Evolutionary conservation across 2,329 filamentous ascomycete genomes (phyloP), one percentile per base, ranked within the genome.

Genomic region (Cercospora janseana): DNA sequence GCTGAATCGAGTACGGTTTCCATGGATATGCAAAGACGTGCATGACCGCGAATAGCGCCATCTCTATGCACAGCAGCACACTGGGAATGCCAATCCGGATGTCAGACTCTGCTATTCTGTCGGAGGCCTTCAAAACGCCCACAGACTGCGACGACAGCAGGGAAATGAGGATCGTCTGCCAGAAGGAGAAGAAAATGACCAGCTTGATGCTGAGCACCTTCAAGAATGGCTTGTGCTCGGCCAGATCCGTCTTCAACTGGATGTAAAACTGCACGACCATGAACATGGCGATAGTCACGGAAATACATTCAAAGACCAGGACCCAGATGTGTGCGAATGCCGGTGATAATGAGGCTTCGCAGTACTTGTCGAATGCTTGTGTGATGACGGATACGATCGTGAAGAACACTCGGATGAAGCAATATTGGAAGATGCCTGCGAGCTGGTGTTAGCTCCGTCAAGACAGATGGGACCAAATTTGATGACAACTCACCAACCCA

Each of bases 131-230:
- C 42, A 93, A 74, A 12, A 83, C 76, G 4, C 86, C 77, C 9
- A 46, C 43, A 4, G 78, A 76, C 0, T 81, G 81, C 68, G 77
- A 70, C 13, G 79, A 79, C 15, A 86, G 71, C 51, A 85, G 75
- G 15, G 77, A 81, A 57, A 87, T 82, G 44, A 82, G 59, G 61
- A 78, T 77, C 69, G 73, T 75, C 65, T 95, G 89, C 89, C 89
- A 95, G 69, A 94, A 94, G 27, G 85, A 90, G 59, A 95, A 78
- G 75, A 95, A 95, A 63, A 95, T 89, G 64, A 94, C 88, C 21
- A 94, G 78, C 70, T 95, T 95, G 71, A 95, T 93, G 63, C 88
- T 86, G 15, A 89, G 66, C 20, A 95, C 83, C 69, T 95, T 95
- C 57, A 92, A 70, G 58, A 92, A 86, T 0, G 88, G 86, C 13